These are phyloP conservation scores for Crassisporium funariophilum DNA, from an alignment of 768 basidiomycete species.

Conservation along the genomic window DNA sequence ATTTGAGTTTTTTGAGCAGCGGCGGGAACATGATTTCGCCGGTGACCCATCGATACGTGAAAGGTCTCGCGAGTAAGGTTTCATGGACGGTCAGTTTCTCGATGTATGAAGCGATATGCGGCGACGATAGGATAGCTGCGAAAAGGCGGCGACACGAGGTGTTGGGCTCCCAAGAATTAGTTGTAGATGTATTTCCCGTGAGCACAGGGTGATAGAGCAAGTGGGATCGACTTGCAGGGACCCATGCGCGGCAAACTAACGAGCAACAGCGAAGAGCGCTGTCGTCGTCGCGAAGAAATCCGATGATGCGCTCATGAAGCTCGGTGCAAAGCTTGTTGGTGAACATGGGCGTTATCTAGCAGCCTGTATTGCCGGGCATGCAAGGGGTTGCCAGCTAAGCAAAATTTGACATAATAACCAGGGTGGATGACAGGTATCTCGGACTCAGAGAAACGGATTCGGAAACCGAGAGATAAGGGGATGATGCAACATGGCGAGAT, in stretches of 20 bases:
- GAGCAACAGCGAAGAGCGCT: conserved; percentile 24
- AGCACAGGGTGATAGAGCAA: conserved; percentile 24
- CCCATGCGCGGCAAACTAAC: conserved; percentile 28
- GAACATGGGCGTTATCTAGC: conserved; percentile 5
- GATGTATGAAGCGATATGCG: conserved; percentile 24
- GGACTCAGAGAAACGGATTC: too few species aligned
- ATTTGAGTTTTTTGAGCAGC: conserved; percentile 19
- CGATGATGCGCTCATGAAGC: conserved; percentile 30
- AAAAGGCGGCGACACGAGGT: conserved; percentile 23
- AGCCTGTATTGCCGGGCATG: conserved; percentile 7
- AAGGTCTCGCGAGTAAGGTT: conserved; percentile 11
- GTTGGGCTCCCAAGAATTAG: conserved; percentile 15
- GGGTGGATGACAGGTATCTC: too few species aligned
- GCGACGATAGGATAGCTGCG: conserved; percentile 17
- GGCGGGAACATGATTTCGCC: conserved; percentile 24
- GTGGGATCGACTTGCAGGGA: conserved; percentile 24
- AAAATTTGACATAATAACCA: too few species aligned
- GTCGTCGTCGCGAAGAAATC: conserved; percentile 27
- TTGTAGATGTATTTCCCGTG: conserved; percentile 13
- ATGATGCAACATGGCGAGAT: too few species aligned
- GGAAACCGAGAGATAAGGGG: too few species aligned
- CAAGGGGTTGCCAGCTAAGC: background rate
- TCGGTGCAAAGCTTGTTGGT: conserved; percentile 21
- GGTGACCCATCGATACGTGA: conserved; percentile 23
- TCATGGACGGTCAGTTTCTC: conserved; percentile 20